Conservation (phyloP, 2,329 filamentous ascomycete species). For the Passalora sequoiae region DNA sequence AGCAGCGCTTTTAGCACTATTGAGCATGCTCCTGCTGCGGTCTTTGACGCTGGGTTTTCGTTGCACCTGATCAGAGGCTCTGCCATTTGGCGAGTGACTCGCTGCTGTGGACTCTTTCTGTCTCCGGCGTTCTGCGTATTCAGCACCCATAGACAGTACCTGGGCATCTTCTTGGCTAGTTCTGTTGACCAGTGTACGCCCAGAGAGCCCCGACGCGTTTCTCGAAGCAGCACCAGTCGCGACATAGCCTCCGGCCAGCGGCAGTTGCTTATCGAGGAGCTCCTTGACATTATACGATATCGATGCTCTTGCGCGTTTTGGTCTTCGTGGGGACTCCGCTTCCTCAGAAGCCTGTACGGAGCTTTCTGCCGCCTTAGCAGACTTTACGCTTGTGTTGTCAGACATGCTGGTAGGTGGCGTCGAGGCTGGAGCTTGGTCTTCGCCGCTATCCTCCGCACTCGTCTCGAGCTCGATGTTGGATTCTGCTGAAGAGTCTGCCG, state of each 20-base stretch:
- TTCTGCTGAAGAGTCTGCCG: slow-evolving; percentile 39
- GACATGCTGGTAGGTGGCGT: slow-evolving; percentile 64
- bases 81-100: slow-evolving; percentile 13
- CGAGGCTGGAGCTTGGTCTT: slow-evolving; percentile 51
- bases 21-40: slow-evolving; percentile 13
- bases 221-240: slow-evolving; percentile 17
- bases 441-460: slow-evolving; percentile 30
- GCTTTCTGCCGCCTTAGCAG: slow-evolving; percentile 23
- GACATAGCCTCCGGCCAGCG: slow-evolving; percentile 1
- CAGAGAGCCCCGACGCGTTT: slow-evolving; percentile 46
- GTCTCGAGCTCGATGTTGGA: slow-evolving; percentile 40
- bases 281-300: slow-evolving; percentile 56
- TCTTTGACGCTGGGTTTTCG: slow-evolving; percentile 29
- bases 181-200: slow-evolving; percentile 29
- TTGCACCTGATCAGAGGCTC: slow-evolving; percentile 17
- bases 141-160: slow-evolving; percentile 25
- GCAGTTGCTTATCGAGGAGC: slow-evolving; percentile 24
- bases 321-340: slow-evolving; percentile 37
- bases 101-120: slow-evolving; percentile 36
- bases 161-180: slow-evolving; percentile 18
- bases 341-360: slow-evolving; percentile 16
- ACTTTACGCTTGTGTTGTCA: slow-evolving; percentile 55
- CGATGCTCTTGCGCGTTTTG: slow-evolving; percentile 52
- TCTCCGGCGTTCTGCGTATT: slow-evolving; percentile 47
- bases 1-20: slow-evolving; percentile 26